phyloP scores from a whole-genome alignment of 805 yeast genomes.

The Candida loeiensis region DNA sequence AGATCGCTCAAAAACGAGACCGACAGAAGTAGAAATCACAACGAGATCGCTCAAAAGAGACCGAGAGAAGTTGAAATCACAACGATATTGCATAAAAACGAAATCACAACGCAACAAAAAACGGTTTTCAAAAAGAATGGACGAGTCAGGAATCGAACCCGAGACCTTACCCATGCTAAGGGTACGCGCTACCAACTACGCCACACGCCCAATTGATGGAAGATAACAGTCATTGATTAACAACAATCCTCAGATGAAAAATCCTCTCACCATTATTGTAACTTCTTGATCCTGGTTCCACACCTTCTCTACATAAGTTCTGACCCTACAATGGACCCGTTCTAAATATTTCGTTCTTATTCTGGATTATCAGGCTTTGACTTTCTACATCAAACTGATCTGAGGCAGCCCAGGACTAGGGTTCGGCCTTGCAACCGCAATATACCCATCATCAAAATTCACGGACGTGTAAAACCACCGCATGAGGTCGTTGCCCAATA shows the following conservation, averaged over 20 bases:
- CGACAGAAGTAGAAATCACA: no score
- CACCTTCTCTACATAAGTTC: no score
- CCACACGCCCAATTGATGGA: conserved; percentile 57
- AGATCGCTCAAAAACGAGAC: no score
- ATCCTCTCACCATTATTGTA: conserved; percentile 14
- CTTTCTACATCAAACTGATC: neutral
- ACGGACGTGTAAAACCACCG: conserved; percentile 2
- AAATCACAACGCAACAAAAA: neutral
- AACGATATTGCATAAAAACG: no score
- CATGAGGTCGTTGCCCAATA: conserved; percentile 4
- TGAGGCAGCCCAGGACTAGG: conserved; percentile 1
- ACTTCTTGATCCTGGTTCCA: no score
- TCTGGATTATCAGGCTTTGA: no score
- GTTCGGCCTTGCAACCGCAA: conserved; percentile 2
- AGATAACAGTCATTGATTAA: neutral
- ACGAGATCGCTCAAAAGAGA: no score
- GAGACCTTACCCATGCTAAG: conserved; percentile 79
- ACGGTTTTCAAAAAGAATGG: conserved; percentile 39
- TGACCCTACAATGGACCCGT: no score
- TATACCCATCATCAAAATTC: conserved; percentile 3
- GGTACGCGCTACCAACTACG: conserved; percentile 83
- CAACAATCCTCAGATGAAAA: no score
- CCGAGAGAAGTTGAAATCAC: no score
- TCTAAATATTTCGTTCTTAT: neutral
- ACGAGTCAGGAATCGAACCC: conserved; percentile 77